phyloP scores from a whole-genome alignment of 768 basidiomycete species.

The Suillus spraguei region DNA sequence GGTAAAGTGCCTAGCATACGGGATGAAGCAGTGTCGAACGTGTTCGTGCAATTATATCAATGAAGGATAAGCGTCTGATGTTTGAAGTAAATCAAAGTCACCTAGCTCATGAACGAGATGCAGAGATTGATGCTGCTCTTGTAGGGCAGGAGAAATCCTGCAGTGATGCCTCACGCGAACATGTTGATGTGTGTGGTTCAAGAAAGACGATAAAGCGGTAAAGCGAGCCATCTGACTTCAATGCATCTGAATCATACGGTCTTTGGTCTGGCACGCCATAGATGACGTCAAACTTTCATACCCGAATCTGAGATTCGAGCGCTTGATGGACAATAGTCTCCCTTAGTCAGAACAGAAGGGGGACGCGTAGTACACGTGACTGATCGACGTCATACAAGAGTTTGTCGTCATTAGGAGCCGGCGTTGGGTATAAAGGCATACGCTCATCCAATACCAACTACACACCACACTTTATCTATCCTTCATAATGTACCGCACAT shows the following conservation, averaged over 20 bases:
- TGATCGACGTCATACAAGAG: conserved; percentile 10
- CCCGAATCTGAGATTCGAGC: too few species aligned
- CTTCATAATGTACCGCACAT: conserved; percentile 8
- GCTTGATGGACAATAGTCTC: background rate
- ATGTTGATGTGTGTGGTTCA: too few species aligned
- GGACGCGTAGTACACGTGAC: conserved; percentile 12
- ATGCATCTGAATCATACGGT: too few species aligned
- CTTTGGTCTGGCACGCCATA: too few species aligned
- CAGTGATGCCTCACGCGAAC: too few species aligned
- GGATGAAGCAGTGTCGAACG: background rate
- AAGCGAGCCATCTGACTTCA: too few species aligned
- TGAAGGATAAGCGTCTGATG: background rate
- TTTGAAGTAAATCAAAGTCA: background rate
- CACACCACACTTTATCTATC: background rate
- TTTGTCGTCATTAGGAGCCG: conserved; percentile 15
- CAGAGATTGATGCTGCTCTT: too few species aligned
- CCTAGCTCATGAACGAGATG: too few species aligned
- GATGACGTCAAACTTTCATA: too few species aligned
- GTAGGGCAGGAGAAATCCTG: too few species aligned
- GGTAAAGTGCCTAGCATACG: background rate
- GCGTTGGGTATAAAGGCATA: conserved; percentile 4
- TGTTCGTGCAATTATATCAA: background rate
- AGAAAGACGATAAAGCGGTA: too few species aligned
- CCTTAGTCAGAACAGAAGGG: background rate
- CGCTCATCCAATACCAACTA: conserved; percentile 3